phyloP scores from a whole-genome alignment of 495 filamentous ascomycete genomes.

The Parathielavia appendiculata region DNA sequence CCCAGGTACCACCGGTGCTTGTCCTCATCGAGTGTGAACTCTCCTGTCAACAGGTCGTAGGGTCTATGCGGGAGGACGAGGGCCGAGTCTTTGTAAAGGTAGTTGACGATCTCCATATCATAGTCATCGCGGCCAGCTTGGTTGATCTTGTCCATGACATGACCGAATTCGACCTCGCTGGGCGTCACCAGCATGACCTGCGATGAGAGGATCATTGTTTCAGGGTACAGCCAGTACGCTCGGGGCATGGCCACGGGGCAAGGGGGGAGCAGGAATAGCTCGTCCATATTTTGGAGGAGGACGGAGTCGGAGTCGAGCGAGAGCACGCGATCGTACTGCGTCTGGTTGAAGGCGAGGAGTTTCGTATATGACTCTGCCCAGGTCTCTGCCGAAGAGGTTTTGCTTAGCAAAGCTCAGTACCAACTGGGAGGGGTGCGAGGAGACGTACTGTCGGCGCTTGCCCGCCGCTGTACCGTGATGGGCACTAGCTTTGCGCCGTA shows the following conservation, averaged over 20 bases:
- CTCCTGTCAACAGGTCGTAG: conserved; percentile 64
- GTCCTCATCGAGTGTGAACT: conserved; percentile 55
- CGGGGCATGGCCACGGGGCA: conserved; percentile 59
- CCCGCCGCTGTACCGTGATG: conserved; percentile 51
- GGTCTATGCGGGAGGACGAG: conserved; percentile 70
- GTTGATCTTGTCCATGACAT: conserved; percentile 47
- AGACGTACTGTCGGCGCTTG: conserved; percentile 38
- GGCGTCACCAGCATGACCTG: conserved; percentile 63
- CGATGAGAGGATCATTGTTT: conserved; percentile 51
- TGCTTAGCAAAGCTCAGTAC: not conserved
- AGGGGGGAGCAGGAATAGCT: conserved; percentile 66
- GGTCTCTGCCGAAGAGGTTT: conserved; percentile 33
- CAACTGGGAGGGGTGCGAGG: not conserved
- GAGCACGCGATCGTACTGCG: conserved; percentile 61
- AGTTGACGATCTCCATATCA: conserved; percentile 73
- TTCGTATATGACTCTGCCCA: conserved; percentile 66
- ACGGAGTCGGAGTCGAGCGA: conserved; percentile 65
- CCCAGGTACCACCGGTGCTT: conserved; percentile 58
- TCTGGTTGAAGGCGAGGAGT: conserved; percentile 64
- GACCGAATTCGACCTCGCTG: conserved; percentile 48
- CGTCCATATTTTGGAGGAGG: conserved; percentile 62
- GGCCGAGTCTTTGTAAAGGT: conserved; percentile 60
- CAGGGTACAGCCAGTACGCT: conserved; percentile 63
- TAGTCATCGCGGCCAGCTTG: conserved; percentile 42
- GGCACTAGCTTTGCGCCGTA: conserved; percentile 60